A percentile compares a stretch with the other conserved stretches of the same genome.
Conservation (phyloP, 2,329 filamentous ascomycete genomes). For the Diaporthe caulivora region DNA sequence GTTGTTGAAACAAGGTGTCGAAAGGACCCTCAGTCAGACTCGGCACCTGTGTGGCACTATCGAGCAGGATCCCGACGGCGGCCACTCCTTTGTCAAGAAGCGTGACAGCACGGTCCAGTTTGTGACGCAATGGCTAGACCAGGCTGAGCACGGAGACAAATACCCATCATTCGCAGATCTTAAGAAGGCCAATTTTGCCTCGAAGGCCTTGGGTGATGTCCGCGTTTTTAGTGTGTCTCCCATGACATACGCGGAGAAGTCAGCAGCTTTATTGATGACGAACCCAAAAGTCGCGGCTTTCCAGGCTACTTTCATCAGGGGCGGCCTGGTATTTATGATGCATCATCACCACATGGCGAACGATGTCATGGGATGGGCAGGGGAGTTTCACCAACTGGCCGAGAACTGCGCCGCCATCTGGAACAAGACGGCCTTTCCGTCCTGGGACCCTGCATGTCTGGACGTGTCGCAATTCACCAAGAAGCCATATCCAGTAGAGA, state of each 20-base stretch:
- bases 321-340: conserved; percentile 18
- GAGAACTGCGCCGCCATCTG: conserved; percentile 51
- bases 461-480: conserved; percentile 51
- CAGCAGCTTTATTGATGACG: conserved; percentile 50
- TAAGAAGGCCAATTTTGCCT: conserved; percentile 50
- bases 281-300: conserved; percentile 52
- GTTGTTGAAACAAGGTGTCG: conserved; percentile 45
- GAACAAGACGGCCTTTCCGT: conserved; percentile 45
- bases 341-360: conserved; percentile 55
- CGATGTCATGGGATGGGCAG: conserved; percentile 57
- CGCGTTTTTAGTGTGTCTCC: conserved; percentile 53
- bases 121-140: conserved; percentile 53
- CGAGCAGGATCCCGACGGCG: conserved; percentile 51
- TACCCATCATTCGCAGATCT: conserved; percentile 55
- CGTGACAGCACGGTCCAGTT: conserved; percentile 48
- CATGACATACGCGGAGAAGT: conserved; percentile 46
- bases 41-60: conserved; percentile 55
- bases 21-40: conserved; percentile 40
- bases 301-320: conserved; percentile 8
- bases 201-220: conserved; percentile 49
- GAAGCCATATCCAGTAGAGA: conserved; percentile 38
- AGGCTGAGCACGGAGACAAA: conserved; percentile 43
- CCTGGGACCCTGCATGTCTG: conserved; percentile 52
- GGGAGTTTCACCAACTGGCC: conserved; percentile 53
- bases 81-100: conserved; percentile 48